Conservation (phyloP, 2,329 filamentous ascomycete species). For the Fusarium nanum region DNA sequence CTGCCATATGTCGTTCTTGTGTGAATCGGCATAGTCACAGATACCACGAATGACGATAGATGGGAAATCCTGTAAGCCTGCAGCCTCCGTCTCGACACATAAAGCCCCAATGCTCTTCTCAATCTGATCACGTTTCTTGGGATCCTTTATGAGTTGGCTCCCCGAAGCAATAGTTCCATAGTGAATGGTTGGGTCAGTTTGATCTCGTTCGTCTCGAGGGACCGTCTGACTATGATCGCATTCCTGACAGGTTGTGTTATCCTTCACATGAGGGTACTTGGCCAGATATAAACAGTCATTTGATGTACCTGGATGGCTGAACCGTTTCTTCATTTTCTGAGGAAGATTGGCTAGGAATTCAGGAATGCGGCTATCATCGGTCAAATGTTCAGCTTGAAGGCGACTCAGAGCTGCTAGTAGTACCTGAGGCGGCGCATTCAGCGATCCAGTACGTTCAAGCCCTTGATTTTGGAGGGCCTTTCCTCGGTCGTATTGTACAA, state of each 20-base stretch:
- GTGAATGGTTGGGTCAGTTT: neutral
- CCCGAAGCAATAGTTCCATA: neutral
- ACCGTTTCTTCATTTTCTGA: neutral
- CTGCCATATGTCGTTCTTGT: neutral
- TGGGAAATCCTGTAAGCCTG: neutral
- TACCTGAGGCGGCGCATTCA: neutral
- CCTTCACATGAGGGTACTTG: neutral
- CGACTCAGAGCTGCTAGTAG: neutral
- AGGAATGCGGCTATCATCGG: accelerated
- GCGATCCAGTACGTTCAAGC: neutral
- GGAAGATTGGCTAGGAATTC: neutral
- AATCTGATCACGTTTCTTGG: neutral
- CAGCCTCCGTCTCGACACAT: neutral
- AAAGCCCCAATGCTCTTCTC: accelerated
- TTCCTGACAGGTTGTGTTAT: neutral
- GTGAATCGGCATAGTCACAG: neutral
- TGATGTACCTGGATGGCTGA: accelerated
- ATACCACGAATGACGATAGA: neutral
- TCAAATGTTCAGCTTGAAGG: neutral
- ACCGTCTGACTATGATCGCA: neutral
- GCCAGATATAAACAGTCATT: neutral
- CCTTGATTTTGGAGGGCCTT: accelerated
- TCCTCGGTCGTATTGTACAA: neutral
- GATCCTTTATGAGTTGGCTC: neutral
- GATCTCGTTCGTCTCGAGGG: accelerated